A percentile compares a stretch with the other conserved stretches of the same genome.
Conservation (phyloP, 345 rosid species). For the Bruguiera sexangula region DNA sequence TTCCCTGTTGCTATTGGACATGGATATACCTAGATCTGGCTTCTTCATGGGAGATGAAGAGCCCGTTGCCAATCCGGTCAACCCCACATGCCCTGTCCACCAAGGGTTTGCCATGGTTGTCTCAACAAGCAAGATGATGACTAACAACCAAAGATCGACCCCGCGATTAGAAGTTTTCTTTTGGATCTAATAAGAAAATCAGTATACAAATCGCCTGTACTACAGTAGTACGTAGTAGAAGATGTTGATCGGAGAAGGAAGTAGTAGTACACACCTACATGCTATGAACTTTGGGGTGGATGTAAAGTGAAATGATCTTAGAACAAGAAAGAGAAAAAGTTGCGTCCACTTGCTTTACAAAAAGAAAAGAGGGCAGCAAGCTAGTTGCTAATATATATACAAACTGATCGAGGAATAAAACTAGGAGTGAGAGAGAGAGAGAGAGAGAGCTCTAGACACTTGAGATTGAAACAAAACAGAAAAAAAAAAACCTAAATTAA, state of each 20-base stretch:
- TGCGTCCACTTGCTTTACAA: background rate
- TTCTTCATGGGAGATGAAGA: conserved; percentile 59
- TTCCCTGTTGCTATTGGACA: conserved; percentile 37
- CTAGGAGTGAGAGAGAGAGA: background rate
- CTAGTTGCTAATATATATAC: background rate
- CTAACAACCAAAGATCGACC: background rate
- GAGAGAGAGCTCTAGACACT: background rate
- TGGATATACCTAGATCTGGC: conserved; percentile 72
- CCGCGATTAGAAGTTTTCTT: background rate
- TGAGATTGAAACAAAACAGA: background rate
- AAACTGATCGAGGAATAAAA: too few species aligned
- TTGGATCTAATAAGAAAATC: background rate
- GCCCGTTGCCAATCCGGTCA: conserved; percentile 47
- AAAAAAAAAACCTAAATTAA: background rate
- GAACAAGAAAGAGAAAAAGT: background rate
- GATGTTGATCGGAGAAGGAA: background rate
- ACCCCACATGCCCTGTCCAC: conserved; percentile 64
- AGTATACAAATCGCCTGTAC: background rate
- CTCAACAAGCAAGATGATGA: background rate
- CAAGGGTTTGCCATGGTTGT: conserved; percentile 34
- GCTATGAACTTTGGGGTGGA: background rate
- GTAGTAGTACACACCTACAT: background rate
- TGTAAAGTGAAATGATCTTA: background rate
- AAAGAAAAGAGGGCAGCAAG: background rate
- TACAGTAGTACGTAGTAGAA: background rate